Evolutionary conservation across 768 basidiomycete species (phyloP).

Genomic region (Amylocystis lapponica): DNA sequence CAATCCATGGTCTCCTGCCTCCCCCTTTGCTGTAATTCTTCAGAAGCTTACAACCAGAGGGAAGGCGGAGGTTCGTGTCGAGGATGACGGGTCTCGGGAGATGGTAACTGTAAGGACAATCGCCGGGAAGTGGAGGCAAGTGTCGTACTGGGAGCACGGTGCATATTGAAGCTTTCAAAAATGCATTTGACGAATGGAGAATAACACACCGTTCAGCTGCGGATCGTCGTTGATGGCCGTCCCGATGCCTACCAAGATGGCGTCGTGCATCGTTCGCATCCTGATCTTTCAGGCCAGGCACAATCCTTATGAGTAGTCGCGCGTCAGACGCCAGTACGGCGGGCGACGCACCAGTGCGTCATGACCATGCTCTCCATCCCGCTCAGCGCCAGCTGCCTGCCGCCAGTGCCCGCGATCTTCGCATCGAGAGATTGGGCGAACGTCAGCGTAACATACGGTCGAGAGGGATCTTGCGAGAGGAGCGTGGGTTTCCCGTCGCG

Average conservation of each 20-base stretch:
- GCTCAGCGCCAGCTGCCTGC: slow-evolving; percentile 76
- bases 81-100: slow-evolving; percentile 83
- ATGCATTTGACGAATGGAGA: background rate
- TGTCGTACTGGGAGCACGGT: slow-evolving; percentile 42
- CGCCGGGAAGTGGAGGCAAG: slow-evolving; percentile 38
- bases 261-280: slow-evolving; percentile 91
- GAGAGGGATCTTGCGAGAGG: slow-evolving; percentile 7
- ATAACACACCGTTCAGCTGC: slow-evolving; percentile 78
- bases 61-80: slow-evolving; percentile 68
- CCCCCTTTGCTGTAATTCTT: slow-evolving; percentile 50
- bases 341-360: slow-evolving; percentile 85
- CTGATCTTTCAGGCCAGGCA: slow-evolving; percentile 43
- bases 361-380: slow-evolving; percentile 85
- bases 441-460: slow-evolving; percentile 71
- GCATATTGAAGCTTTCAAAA: background rate
- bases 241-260: slow-evolving; percentile 84
- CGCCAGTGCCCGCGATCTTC: slow-evolving; percentile 73
- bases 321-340: too few relatives aligned
- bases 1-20: slow-evolving; percentile 70
- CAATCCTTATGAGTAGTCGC: too few relatives aligned
- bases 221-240: slow-evolving; percentile 92
- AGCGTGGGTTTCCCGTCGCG: slow-evolving; percentile 10
- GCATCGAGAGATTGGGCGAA: slow-evolving; percentile 87
- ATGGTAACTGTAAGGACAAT: slow-evolving; percentile 19
- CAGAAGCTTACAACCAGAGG: slow-evolving; percentile 63